Evolutionary conservation across 2,329 filamentous ascomycete genomes (phyloP).

Genomic region (Fusarium proliferatum): DNA sequence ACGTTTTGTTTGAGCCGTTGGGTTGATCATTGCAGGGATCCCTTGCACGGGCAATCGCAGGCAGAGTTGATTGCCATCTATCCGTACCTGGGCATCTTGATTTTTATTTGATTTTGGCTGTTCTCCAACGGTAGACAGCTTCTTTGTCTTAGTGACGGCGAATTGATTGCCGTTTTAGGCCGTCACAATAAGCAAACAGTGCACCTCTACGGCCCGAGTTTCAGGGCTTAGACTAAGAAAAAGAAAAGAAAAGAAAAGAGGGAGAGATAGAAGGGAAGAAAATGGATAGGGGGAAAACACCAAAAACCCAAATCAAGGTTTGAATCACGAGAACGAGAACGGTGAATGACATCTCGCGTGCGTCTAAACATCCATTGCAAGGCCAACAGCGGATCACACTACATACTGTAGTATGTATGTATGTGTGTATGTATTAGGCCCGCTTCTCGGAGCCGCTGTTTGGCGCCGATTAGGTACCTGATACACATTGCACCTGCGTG

Average conservation of each 20-base stretch:
- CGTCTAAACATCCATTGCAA: neutral
- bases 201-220: neutral
- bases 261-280: neutral
- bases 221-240: neutral
- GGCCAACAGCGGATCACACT: neutral
- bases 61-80: neutral
- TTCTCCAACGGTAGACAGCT: neutral
- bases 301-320: conserved; percentile 3
- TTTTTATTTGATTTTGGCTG: neutral
- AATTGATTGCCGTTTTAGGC: conserved; percentile 9
- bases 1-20: conserved; percentile 24
- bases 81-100: neutral
- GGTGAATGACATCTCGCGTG: conserved; percentile 18
- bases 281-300: neutral
- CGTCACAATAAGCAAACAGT: neutral
- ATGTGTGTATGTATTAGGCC: neutral
- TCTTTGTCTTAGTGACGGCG: neutral
- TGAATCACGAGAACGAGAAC: conserved; percentile 9
- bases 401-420: no score
- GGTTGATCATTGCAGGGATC: conserved; percentile 20
- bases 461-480: conserved; percentile 8
- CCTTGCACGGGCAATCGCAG: conserved; percentile 9
- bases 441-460: conserved; percentile 18
- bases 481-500: neutral
- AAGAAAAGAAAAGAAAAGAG: neutral